Base-by-base conservation (phyloP, 2,329 filamentous ascomycete species). In the Diaporthe sp. region DNA sequence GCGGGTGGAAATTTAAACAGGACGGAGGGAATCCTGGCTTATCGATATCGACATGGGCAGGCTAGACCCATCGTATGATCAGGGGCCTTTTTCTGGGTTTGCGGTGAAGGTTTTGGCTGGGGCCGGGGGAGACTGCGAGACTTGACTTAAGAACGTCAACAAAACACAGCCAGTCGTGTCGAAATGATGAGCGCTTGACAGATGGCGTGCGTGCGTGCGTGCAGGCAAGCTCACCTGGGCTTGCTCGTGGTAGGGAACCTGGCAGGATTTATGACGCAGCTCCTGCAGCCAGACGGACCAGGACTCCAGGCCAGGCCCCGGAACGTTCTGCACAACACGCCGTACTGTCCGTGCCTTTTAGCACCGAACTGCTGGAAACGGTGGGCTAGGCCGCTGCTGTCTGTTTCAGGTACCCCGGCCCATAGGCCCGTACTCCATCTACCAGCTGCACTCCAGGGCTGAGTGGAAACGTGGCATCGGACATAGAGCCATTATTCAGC, bases 11-110 rank as follows among this genome's bases (percentile, higher is more conserved):
- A 32, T 63, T 74, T 68, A 53, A 63, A 69, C 56, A 61, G 44
- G 27, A 71, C 19, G 37, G 56, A 55, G 51, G 71, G 56, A 75
- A 75, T 65, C 30, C 68, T 69, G 61, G 69, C 74, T 75, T 75
- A 75, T 75, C 72, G 74, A 63, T 75, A 75, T 50, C 61, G 61
- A 65, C 9, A 53, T 56, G 61, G 37, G 53, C 55, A 55, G 56
- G 32, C 32, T 25, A 71, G 74, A 74, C 74, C 68, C 74, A 75
- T 74, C 61, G 61, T 72, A 74, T 63, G 72, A 74, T 58, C 53
- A 37, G 47, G 71, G 74, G 37, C 22, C 39, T 44, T 22, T 44
- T 22, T 15, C 30, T 44, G 19, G 61, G 44, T 56, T 35, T 68
- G 68, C 68, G 68, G 68, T 75, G 74, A 75, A 42, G 70, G 42